Evolutionary conservation across 164 flowering plant genomes (phyloP).

Genomic region (Sedum album): DNA sequence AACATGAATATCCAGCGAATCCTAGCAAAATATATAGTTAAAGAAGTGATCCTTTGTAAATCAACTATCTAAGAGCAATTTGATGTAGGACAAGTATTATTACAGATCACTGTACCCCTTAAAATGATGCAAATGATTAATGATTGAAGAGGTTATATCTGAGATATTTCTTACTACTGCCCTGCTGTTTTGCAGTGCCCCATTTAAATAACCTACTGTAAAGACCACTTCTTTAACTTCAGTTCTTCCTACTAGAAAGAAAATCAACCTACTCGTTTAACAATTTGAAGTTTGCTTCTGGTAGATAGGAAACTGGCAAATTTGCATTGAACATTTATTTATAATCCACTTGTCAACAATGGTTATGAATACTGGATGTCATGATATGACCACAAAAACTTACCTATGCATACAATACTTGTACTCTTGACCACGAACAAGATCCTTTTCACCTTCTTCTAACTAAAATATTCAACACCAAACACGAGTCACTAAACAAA

Average conservation of each 20-base stretch:
- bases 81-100: neutral
- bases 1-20: too few species aligned
- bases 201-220: neutral
- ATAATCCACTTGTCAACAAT: neutral
- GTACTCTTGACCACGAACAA: constrained; percentile 66
- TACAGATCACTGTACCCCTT: neutral
- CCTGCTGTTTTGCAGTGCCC: too few species aligned
- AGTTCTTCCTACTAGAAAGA: neutral
- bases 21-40: neutral
- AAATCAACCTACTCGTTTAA: neutral
- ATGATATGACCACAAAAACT: constrained; percentile 1
- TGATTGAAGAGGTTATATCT: too few species aligned
- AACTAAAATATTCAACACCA: constrained; percentile 30
- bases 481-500: neutral
- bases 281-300: neutral
- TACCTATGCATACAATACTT: constrained; percentile 86
- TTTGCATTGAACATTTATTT: neutral
- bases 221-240: neutral
- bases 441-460: constrained; percentile 96
- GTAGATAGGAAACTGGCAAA: neutral
- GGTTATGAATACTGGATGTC: neutral
- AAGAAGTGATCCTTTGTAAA: neutral
- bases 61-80: neutral
- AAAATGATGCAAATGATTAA: neutral
- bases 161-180: too few species aligned